Evolutionary conservation across 257 asterid species (phyloP), one percentile per base, ranked within the genome.

Genomic region (Cruciata laevipes): DNA sequence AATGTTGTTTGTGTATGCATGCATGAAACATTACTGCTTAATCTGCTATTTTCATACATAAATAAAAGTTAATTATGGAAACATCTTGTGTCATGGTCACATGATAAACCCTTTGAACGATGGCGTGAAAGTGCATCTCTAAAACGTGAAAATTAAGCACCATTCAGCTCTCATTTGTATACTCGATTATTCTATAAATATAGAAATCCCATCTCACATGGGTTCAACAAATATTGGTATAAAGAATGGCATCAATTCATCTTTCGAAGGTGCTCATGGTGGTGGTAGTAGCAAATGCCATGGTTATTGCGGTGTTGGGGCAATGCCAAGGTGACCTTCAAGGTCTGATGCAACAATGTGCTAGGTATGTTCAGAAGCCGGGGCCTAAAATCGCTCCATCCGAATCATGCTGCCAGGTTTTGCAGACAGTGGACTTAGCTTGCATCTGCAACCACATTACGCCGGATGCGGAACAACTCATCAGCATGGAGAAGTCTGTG

Each of bases 401-500:
- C 53, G 74, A 31, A 16, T 73, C 27, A 17, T 87, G 95, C 33
- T 87, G 95, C 65, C 55, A 32, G 8, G 78, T 87, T 8, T 69
- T 85, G 3, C 71, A 61, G 7, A 71, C 62, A 3, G 76, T 87
- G 31, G 87, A 87, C 59, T 47, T 87, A 3, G 68, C 79, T 2
- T 85, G 91, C 35, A 76, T 81, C 3, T 87, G 95, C 58, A 35
- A 64, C 16, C 85, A 82, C 16, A 52, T 87, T 0, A 76, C 83
- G 2, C 31, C 61, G 2, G 73, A 85, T 23, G 83, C 75, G 1
- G 86, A 78, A 63, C 69, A 63, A 18, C 60, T 81, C 5, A 76
- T 87, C 7, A 87, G 89, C 57, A 80, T 87, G 89, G 82, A 85
- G 75, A 85, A 87, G 66, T 87, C 91, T 0, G 78, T 56, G 3